Base-by-base conservation (phyloP, 2,329 filamentous ascomycete genomes). In the Rhinocladiella similis region DNA sequence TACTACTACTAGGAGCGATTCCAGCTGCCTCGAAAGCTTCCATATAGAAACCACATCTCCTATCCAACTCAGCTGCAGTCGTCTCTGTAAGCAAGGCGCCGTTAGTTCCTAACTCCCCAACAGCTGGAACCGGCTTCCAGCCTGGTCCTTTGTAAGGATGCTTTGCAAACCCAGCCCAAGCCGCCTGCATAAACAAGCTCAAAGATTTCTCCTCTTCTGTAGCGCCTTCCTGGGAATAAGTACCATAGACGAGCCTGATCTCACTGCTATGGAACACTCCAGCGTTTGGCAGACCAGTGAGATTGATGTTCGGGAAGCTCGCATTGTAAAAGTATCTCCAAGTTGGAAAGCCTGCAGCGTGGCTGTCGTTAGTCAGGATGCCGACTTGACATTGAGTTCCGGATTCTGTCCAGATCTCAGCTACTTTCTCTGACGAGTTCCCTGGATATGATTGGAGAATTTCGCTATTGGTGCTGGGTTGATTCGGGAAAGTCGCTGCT, bases 251-350 rank as follows among this genome's bases (percentile, higher is more conserved):
- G n/a, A 62, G 54, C 3, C 63, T 63, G 16, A 73, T 66, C 42
- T 73, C 72, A 3, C 62, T 60, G 10, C 53, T 59, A 46, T 74
- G 72, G 41, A 67, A 74, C 1, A 66, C 69, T 2, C 69, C 68
- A 16, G 47, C 47, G 13, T 46, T 10, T 25, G 43, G 43, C 5
- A 60, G 59, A 5, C 41, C 38, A 36, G 60, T 54, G 12, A 48
- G 50, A 42, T 63, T 42, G 5, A 56, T 57, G 25, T 68, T 66
- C 1, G 66, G 62, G 38, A 69, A 69, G 5, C 58, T 62, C 2
- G 62, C 66, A 47, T 69, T 68, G 53, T 62, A 69, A 29, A 57
- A 63, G 55, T 68, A 70, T 12, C 68, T 49, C 64, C 65, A 70
- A 5, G 63, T 53, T 1, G 60, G 59, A 29, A 64, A 61, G 1